Percentiles rank a stretch among this genome's conserved stretches.
phyloP scores from a whole-genome alignment of 1,284 basidiomycete genomes.

The Malassezia restricta region DNA sequence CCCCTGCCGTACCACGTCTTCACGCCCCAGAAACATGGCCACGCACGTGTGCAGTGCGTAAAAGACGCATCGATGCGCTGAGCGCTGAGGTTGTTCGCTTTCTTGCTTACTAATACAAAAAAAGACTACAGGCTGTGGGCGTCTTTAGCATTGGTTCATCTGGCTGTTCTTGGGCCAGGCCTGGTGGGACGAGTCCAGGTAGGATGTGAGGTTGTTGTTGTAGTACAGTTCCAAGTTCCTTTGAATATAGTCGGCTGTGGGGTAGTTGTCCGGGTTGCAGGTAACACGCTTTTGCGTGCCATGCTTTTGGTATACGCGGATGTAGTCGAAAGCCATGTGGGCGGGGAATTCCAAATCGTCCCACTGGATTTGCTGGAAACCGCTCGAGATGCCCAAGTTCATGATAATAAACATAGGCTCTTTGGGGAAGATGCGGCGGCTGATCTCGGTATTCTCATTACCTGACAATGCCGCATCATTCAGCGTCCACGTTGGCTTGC shows the following conservation, averaged over 20 bases:
- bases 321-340: constrained; percentile 41
- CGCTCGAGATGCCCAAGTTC: constrained; percentile 34
- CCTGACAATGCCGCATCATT: constrained; percentile 21
- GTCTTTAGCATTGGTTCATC: background rate
- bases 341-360: constrained; percentile 47
- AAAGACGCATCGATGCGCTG: too few relatives aligned
- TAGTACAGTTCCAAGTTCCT: constrained; percentile 32
- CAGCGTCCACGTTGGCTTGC: constrained; percentile 38
- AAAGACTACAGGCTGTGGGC: background rate
- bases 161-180: constrained; percentile 31
- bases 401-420: constrained; percentile 43
- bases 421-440: constrained; percentile 28
- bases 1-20: too few relatives aligned
- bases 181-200: constrained; percentile 18
- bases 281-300: constrained; percentile 22
- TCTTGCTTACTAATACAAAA: too few relatives aligned
- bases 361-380: constrained; percentile 33
- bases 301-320: constrained; percentile 34
- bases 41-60: too few relatives aligned
- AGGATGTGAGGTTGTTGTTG: constrained; percentile 38
- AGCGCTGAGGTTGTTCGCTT: too few relatives aligned
- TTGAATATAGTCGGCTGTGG: constrained; percentile 39
- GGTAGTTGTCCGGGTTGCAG: constrained; percentile 38
- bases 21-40: too few relatives aligned
- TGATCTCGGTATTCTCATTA: constrained; percentile 21